Evolutionary conservation across 2,329 filamentous ascomycete species (phyloP).

Genomic region (Pseudogymnoascus sp.): DNA sequence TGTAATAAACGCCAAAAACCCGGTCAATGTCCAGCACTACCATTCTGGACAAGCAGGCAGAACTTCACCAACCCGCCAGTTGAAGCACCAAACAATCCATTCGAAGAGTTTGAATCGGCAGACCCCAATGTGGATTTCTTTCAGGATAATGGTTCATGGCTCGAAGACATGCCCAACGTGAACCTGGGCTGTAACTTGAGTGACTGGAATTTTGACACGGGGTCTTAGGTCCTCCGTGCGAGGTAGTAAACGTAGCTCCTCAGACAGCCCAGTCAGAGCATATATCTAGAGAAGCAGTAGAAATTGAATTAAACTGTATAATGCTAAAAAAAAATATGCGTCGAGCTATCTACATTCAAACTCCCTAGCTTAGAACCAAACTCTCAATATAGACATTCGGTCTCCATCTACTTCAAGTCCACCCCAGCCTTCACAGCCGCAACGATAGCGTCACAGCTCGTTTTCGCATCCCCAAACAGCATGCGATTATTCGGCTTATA

Average conservation of each 20-base stretch:
- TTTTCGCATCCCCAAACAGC: slow-evolving; percentile 85
- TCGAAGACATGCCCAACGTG: neutral
- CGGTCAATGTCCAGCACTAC: neutral
- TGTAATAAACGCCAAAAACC: neutral
- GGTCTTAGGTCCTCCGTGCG: neutral
- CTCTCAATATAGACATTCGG: neutral
- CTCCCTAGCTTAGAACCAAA: neutral
- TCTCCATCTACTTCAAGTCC: slow-evolving; percentile 5
- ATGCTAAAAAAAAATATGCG: slow-evolving; percentile 1
- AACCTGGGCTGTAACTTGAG: neutral
- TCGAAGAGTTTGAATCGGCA: neutral
- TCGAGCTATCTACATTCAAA: slow-evolving; percentile 4
- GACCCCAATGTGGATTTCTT: neutral
- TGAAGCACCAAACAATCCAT: neutral
- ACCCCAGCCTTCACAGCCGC: slow-evolving; percentile 1
- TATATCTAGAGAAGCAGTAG: neutral
- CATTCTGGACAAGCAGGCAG: neutral
- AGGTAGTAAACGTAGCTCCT: neutral
- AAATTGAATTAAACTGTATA: neutral
- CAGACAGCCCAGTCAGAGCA: neutral
- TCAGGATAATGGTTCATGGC: neutral
- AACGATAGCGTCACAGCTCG: slow-evolving; percentile 62
- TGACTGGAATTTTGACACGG: neutral
- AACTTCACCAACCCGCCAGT: neutral
- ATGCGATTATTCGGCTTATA: slow-evolving; percentile 85